Base-by-base conservation (phyloP, 1,139 yeast species). In the Pichiaceae sp. region DNA sequence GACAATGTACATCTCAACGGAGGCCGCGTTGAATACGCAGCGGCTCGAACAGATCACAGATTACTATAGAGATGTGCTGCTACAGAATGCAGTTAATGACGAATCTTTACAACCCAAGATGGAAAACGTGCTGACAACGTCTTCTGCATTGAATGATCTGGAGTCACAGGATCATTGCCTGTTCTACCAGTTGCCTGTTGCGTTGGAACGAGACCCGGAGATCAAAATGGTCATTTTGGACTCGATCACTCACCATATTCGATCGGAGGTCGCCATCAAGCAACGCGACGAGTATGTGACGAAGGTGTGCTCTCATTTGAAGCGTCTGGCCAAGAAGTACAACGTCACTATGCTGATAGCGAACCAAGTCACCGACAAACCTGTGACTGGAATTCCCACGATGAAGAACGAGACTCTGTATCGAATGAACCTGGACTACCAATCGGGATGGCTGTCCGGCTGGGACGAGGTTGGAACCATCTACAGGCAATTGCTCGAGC, bases 201-300 rank as follows among this genome's bases (percentile, higher is more conserved):
- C 75, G 31, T 52, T 78, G 9, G 60, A 66, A 21, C 54, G 68
- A 32, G 62, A 66, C 33, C 46, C 52, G 9, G 52, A 62, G 2
- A 65, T 75, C 2, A 78, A 72, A 32, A 49, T 82, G 17, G 63
- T 87, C 0, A 66, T 85, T 0, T 66, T 87, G 8, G 96, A 87
- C 56, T 82, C 94, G 27, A 75, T 87, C n/a, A 85, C 95, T 0
- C 93, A 86, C 44, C 95, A 85, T 53, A 62, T 81, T 36, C 62
- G 96, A 39, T 76, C 81, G 3, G 93, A 82, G 47, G 66, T 77
- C 31, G 62, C 50, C 7, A 60, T 62, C 40, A 49, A 57, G 40
- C 52, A 52, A 36, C 70, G 72, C 41, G 56, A 64, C 34, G 58
- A 59, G 28, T 75, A 75, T 46, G 48, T 77, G 14, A 59, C 62